These are phyloP conservation scores for Linum lewisii DNA, from an alignment of 345 rosid species.

Conservation along the genomic window DNA sequence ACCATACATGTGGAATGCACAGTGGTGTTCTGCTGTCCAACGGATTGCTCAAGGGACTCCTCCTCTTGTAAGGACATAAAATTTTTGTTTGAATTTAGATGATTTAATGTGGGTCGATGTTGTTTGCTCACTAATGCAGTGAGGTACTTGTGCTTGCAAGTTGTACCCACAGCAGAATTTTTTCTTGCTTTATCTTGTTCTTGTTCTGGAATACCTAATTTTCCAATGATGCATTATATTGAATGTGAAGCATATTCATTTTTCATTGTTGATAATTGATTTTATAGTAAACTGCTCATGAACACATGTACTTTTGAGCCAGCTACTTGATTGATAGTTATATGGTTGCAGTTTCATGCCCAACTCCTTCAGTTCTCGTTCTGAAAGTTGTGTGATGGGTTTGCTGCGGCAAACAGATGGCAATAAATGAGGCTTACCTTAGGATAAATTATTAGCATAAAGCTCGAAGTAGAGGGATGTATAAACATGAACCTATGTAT, in stretches of 20 bases:
- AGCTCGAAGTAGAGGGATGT: too few species aligned
- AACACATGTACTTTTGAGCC: too few species aligned
- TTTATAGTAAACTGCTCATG: too few species aligned
- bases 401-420: too few species aligned
- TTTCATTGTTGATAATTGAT: too few species aligned
- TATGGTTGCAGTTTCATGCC: too few species aligned
- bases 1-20: slow-evolving; percentile 85
- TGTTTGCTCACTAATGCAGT: background rate
- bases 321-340: too few species aligned
- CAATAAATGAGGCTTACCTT: too few species aligned
- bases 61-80: slow-evolving; percentile 77
- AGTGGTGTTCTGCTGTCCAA: slow-evolving; percentile 84
- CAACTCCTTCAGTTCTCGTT: too few species aligned
- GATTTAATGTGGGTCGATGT: background rate
- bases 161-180: background rate
- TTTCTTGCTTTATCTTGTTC: background rate
- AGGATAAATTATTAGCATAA: too few species aligned
- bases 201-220: background rate
- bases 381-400: too few species aligned
- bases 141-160: background rate
- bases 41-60: slow-evolving; percentile 97
- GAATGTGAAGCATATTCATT: background rate
- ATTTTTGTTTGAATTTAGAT: slow-evolving; percentile 11
- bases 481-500: too few species aligned
- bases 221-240: background rate